phyloP scores from a whole-genome alignment of 2,329 filamentous ascomycete genomes.

The Aspergillus amoenus region DNA sequence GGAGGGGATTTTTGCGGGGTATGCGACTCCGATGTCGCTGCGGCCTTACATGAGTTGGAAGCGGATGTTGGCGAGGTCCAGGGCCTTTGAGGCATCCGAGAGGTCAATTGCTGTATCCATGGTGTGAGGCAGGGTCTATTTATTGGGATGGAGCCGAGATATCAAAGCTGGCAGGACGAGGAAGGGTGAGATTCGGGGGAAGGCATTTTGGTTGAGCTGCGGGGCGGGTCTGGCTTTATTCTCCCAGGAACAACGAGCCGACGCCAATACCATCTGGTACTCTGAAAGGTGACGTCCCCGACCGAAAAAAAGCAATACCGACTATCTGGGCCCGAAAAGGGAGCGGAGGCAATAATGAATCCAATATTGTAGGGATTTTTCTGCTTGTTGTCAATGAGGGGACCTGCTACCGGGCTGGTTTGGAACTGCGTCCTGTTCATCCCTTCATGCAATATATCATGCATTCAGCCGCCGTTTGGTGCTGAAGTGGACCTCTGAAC shows the following conservation, averaged over 20 bases:
- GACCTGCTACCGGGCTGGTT: too few relatives aligned
- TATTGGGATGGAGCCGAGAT: too few relatives aligned
- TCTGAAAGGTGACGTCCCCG: neutral
- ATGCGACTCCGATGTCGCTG: neutral
- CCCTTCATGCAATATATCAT: too few relatives aligned
- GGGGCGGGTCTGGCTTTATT: slow-evolving; percentile 2
- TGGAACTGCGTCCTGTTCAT: too few relatives aligned
- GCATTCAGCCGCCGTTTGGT: too few relatives aligned
- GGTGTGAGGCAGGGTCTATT: slow-evolving; percentile 15
- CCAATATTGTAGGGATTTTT: too few relatives aligned
- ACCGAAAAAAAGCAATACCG: neutral
- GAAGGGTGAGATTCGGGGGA: slow-evolving; percentile 1
- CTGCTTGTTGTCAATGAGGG: too few relatives aligned
- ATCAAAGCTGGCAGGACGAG: neutral
- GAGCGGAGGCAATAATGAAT: neutral
- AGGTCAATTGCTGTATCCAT: slow-evolving; percentile 95
- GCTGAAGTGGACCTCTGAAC: too few relatives aligned
- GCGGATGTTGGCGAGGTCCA: slow-evolving; percentile 88
- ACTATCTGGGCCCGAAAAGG: neutral
- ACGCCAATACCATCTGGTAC: neutral
- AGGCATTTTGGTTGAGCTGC: neutral
- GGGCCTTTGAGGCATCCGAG: slow-evolving; percentile 76
- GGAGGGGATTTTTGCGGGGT: neutral
- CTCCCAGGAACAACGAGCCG: neutral
- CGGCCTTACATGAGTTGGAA: slow-evolving; percentile 86